phyloP scores from a whole-genome alignment of 2,329 filamentous ascomycete species.

The Colletotrichum horii region DNA sequence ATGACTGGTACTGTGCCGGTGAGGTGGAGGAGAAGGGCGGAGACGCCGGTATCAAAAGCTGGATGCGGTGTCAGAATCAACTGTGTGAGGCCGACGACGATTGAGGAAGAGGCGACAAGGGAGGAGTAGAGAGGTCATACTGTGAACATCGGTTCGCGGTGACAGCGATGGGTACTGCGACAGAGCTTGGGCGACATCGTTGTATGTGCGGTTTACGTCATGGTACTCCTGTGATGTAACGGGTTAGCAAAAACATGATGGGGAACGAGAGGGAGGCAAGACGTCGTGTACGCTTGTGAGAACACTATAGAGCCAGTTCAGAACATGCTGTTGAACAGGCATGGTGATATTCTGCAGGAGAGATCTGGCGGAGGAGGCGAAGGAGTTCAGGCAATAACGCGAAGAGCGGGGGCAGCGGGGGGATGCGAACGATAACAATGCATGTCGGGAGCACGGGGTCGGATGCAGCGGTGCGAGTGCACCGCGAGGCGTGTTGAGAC shows the following conservation, averaged over 20 bases:
- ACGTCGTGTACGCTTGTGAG: constrained; percentile 69
- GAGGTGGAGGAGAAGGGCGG: constrained; percentile 85
- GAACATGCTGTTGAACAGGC: constrained; percentile 84
- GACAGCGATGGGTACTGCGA: constrained; percentile 79
- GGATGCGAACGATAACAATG: not conserved
- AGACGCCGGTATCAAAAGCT: constrained; percentile 90
- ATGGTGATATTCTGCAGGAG: constrained; percentile 40
- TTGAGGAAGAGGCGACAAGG: not conserved
- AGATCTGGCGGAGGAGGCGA: not conserved
- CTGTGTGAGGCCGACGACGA: not conserved
- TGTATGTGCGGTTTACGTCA: constrained; percentile 91
- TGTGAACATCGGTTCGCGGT: constrained; percentile 93
- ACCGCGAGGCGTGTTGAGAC: not conserved
- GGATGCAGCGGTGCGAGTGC: not conserved
- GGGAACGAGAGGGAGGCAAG: not conserved
- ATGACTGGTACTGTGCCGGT: constrained; percentile 88
- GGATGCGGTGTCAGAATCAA: constrained; percentile 27
- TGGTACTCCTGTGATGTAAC: constrained; percentile 77
- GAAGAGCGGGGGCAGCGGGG: not conserved
- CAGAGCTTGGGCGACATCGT: constrained; percentile 84
- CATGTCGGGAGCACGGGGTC: not conserved
- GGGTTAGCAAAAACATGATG: not conserved
- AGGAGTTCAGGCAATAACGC: not conserved
- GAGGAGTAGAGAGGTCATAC: constrained; percentile 53
- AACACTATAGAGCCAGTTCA: constrained; percentile 95